Base-by-base conservation (phyloP, 116 monocot genomes). In the Posidonia oceanica region DNA sequence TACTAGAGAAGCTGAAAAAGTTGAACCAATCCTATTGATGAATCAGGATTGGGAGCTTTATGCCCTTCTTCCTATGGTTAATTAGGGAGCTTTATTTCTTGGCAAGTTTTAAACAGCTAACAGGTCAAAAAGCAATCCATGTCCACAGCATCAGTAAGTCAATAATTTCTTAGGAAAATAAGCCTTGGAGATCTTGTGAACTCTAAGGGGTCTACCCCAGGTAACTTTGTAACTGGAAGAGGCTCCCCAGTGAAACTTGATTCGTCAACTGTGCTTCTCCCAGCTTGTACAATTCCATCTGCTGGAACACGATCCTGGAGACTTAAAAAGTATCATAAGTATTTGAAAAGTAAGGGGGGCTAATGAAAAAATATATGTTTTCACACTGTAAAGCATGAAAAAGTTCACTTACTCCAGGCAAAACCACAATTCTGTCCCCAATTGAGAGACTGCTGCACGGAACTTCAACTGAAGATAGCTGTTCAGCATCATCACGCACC, bases 161-260 rank as follows among this genome's bases (percentile, higher is more conserved):
- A 61, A 61, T 29, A 7, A 61, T 14, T 61, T 23, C 21, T 61
- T 5, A 61, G 29, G 14, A 39, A 15, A 40, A 64, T 17, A 15
- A 2, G 16, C 4, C 40, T 40, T 39, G 41, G 3, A 64, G 36
- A 37, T 17, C 38, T 64, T 10, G 5, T 54, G n/a, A 23, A 52
- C n/a, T 55, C 11, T 7, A 44, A 44, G 36, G 29, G 7, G 16
- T n/a, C 65, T 85, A 96, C 96, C 87, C 97, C 97, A 67, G 87
- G 77, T 55, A 92, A 75, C 67, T 97, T 97, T 61, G 87, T 89
- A 52, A 92, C 89, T 54, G 97, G 97, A 81, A 89, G 78, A 69
- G 97, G 89, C 68, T 97, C 97, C 61, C 97, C 97, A 67, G 97
- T 92, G 59, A 97, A 82, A 75, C 97, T 97, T 69, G 97, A 97